Percentiles rank a stretch among this genome's conserved stretches.
Conservation (phyloP, 176 grass and related monocot genomes). For the Musa troglodytarum region DNA sequence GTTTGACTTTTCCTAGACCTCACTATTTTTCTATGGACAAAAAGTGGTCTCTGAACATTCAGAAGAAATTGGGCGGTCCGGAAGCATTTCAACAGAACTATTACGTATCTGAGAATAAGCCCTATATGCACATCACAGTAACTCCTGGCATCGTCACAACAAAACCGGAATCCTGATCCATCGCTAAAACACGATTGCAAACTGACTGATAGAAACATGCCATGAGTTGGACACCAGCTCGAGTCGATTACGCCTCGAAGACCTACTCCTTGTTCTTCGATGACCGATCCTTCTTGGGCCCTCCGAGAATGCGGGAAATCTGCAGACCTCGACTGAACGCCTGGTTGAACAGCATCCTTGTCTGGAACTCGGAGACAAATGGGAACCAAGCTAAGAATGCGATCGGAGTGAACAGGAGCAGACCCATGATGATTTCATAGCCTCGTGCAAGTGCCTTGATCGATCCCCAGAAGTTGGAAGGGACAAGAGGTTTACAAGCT, state of each 20-base stretch:
- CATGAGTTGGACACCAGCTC: neutral
- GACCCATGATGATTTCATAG: constrained; percentile 85
- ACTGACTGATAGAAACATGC: neutral
- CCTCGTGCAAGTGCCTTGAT: constrained; percentile 64
- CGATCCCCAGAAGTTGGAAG: constrained; percentile 51
- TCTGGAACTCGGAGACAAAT: constrained; percentile 89
- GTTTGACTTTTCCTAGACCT: too few relatives aligned
- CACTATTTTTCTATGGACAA: too few relatives aligned
- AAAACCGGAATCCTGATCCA: neutral
- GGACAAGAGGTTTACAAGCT: constrained; percentile 37
- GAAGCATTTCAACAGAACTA: too few relatives aligned
- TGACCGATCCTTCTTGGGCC: constrained; percentile 65
- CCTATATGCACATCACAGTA: too few relatives aligned
- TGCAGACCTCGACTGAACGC: constrained; percentile 91
- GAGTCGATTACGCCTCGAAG: neutral
- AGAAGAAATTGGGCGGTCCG: too few relatives aligned
- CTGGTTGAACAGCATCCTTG: constrained; percentile 94
- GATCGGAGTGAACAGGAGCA: constrained; percentile 75
- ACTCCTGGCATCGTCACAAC: too few relatives aligned
- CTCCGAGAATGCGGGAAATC: constrained; percentile 80
- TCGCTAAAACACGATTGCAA: neutral
- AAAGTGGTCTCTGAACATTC: too few relatives aligned
- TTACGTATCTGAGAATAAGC: too few relatives aligned
- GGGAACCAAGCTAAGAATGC: constrained; percentile 89
- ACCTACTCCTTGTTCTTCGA: constrained; percentile 51